These are phyloP conservation scores for Colletotrichum zoysiae DNA, from an alignment of 2,329 filamentous ascomycete species.

Conservation along the genomic window DNA sequence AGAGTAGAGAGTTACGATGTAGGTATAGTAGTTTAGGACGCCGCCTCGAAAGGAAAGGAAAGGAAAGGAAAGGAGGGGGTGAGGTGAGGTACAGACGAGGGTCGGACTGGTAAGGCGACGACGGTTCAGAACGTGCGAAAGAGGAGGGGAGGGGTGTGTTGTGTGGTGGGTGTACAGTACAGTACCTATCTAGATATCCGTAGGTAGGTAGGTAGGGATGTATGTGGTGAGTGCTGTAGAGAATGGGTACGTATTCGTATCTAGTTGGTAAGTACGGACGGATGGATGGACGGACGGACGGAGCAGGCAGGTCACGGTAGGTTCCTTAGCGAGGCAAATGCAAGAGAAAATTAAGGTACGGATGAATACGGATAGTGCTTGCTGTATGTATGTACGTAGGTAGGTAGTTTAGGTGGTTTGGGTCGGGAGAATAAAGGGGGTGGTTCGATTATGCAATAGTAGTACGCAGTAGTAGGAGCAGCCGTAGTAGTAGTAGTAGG, in stretches of 20 bases:
- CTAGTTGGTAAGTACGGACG: not conserved
- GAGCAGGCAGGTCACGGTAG: not conserved
- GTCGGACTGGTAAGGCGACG: slow-evolving; percentile 39
- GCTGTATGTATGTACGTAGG: not conserved
- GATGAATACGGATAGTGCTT: slow-evolving; percentile 17
- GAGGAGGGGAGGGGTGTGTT: not conserved
- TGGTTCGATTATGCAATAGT: not conserved
- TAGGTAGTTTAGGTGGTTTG: not conserved
- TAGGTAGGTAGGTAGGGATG: too few relatives aligned
- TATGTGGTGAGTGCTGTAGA: not conserved
- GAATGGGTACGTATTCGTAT: not conserved
- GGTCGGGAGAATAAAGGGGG: slow-evolving; percentile 13
- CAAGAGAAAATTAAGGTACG: slow-evolving; percentile 13
- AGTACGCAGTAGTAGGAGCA: too few relatives aligned
- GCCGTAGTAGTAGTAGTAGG: not conserved
- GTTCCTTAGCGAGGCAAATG: not conserved
- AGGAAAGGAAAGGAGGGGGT: slow-evolving; percentile 5
- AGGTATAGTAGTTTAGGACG: not conserved
- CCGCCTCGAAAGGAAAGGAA: slow-evolving; percentile 30
- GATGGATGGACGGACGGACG: not conserved
- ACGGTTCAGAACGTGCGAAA: slow-evolving; percentile 37
- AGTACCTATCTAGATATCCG: too few relatives aligned
- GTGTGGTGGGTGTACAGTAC: not conserved
- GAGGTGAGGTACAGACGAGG: slow-evolving; percentile 14
- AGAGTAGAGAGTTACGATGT: not conserved